Base-by-base conservation (phyloP, 345 rosid genomes). In the Melaleuca alternifolia region DNA sequence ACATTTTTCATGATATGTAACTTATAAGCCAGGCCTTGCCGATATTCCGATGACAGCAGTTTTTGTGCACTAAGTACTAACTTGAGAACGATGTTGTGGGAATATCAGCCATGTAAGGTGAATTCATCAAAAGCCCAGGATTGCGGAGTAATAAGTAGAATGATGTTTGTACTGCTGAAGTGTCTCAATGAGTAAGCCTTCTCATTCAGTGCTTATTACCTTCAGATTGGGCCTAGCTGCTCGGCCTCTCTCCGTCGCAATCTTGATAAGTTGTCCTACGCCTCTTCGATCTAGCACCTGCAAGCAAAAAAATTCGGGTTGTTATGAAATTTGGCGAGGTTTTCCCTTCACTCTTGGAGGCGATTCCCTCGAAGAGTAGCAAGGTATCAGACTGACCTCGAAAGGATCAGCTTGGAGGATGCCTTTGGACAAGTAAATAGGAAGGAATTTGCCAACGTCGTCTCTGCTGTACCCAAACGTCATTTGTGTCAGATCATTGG, bases 221-320 rank as follows among this genome's bases (percentile, higher is more conserved):
- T 97, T 97, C 84, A 97, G 90, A 93, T 90, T 93, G 77, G 98
- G 99, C 90, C 98, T 91, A 61, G 99, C 96, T 12, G 93, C 93
- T 10, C 99, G 94, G 87, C 99, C 99, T 88, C 77, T 94, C 86
- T 97, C 98, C 1, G 97, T 94, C 3, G 99, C 99, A 41, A 96
- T 91, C 94, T 94, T 96, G 90, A 97, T 88, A 75, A 97, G 94
- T 86, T 97, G 98, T 79, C 99, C 99, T 10, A 96, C 98, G 48
- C 99, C 99, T 89, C 92, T 94, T 93, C 92, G 99, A 92, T 97
- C 99, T 88, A 97, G 98, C 52, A 97, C 98, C 99, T 97, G 91
- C 18, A n/a, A 83, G 86, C 87, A 87, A 85, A 52, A 52, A 11
- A 21, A 52, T 50, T 28, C 75, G 26, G 84, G 21, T 48, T 54